Conservation (phyloP, 306 rosid species). For the Glycine soja region DNA sequence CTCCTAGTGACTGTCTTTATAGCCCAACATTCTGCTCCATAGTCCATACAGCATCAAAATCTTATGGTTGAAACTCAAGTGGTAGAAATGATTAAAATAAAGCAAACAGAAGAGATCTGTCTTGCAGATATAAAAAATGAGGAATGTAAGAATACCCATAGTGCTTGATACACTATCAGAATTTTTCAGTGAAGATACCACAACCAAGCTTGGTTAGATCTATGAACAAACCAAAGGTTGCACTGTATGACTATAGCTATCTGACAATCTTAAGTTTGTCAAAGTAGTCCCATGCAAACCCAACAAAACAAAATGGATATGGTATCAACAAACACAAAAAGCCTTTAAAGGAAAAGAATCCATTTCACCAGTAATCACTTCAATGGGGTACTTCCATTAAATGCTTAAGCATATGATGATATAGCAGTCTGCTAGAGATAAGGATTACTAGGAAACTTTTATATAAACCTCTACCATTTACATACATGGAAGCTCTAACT, state of each 20-base stretch:
- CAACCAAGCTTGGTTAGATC: constrained; percentile 19
- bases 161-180: background rate
- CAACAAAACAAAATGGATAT: constrained; percentile 28
- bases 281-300: background rate
- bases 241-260: constrained; percentile 1
- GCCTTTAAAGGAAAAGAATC: background rate
- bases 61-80: background rate
- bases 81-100: background rate
- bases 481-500: constrained; percentile 18
- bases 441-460: constrained; percentile 9
- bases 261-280: constrained; percentile 19
- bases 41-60: constrained; percentile 5
- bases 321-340: constrained; percentile 7
- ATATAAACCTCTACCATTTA: background rate
- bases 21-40: background rate
- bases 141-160: background rate
- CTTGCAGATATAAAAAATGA: background rate
- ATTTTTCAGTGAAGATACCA: background rate
- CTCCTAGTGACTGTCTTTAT: background rate
- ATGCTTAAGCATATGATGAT: constrained; percentile 31
- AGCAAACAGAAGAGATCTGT: constrained; percentile 1
- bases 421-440: constrained; percentile 19
- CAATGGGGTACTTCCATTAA: constrained; percentile 15
- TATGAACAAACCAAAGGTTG: constrained; percentile 9
- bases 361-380: constrained; percentile 19